Evolutionary conservation across 1,284 basidiomycete genomes (phyloP).

Genomic region (Apiotrichum porosum): DNA sequence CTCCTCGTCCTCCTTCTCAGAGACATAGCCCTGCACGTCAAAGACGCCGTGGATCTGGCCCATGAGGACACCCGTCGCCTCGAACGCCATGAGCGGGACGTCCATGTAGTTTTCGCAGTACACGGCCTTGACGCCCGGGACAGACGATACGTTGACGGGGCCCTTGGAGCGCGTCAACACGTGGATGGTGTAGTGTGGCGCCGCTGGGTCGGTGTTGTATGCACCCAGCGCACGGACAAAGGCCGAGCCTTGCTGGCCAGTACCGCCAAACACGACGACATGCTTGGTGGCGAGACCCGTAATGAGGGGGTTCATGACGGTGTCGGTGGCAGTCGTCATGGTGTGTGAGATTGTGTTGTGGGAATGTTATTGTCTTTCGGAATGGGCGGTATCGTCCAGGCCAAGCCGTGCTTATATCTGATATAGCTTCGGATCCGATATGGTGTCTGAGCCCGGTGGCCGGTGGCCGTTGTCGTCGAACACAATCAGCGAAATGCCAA

Average conservation of each 20-base stretch:
- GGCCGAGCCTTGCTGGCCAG: slow-evolving; percentile 26
- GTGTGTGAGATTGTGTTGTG: too few relatives aligned
- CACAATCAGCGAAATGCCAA: too few relatives aligned
- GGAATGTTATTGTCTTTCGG: too few relatives aligned
- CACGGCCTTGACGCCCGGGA: slow-evolving; percentile 28
- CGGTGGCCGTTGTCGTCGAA: too few relatives aligned
- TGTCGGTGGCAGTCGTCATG: too few relatives aligned
- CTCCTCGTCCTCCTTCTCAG: slow-evolving; percentile 14
- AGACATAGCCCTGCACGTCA: slow-evolving; percentile 26
- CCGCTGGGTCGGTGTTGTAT: slow-evolving; percentile 10
- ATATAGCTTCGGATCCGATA: too few relatives aligned
- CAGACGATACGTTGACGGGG: slow-evolving; percentile 10
- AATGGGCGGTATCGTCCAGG: too few relatives aligned
- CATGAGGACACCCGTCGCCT: slow-evolving; percentile 9
- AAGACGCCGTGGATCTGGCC: slow-evolving; percentile 28
- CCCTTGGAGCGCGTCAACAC: slow-evolving; percentile 19
- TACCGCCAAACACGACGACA: slow-evolving; percentile 34
- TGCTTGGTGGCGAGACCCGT: slow-evolving; percentile 12
- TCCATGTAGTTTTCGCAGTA: slow-evolving; percentile 25
- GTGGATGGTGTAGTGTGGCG: slow-evolving; percentile 19
- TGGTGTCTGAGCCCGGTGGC: too few relatives aligned
- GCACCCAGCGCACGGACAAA: slow-evolving; percentile 26
- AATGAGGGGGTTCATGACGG: too few relatives aligned
- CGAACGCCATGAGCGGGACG: slow-evolving; percentile 19
- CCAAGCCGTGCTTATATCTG: too few relatives aligned